phyloP scores from a whole-genome alignment of 2,329 filamentous ascomycete genomes.

The Scedosporium apiospermum region DNA sequence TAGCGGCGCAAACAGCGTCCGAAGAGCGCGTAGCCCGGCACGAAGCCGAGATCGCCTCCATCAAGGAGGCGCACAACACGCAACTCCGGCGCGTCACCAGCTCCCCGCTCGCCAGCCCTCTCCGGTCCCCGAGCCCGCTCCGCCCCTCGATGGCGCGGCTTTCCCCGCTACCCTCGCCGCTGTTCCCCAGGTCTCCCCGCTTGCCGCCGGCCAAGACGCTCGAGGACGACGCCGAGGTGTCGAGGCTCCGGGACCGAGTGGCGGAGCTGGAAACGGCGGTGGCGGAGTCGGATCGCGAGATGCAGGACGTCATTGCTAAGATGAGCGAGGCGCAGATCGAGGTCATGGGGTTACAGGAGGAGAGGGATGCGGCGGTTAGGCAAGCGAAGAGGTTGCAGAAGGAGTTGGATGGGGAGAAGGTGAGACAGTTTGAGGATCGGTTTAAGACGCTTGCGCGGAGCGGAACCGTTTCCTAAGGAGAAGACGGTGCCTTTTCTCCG shows the following conservation, averaged over 20 bases:
- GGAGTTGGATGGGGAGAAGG: slow-evolving; percentile 54
- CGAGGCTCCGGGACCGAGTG: slow-evolving; percentile 67
- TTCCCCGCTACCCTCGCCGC: slow-evolving; percentile 23
- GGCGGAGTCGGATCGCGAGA: slow-evolving; percentile 54
- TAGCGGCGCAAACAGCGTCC: slow-evolving; percentile 73
- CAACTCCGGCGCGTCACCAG: slow-evolving; percentile 68
- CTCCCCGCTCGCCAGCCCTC: slow-evolving; percentile 11
- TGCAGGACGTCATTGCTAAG: slow-evolving; percentile 69
- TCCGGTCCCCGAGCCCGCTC: slow-evolving; percentile 17
- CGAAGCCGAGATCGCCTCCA: slow-evolving; percentile 69
- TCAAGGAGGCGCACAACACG: slow-evolving; percentile 68
- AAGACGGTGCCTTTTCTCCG: too few relatives aligned
- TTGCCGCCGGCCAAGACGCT: slow-evolving; percentile 53
- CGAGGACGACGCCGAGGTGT: slow-evolving; percentile 64
- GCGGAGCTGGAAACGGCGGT: slow-evolving; percentile 72
- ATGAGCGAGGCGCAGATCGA: slow-evolving; percentile 80
- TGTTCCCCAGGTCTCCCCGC: slow-evolving; percentile 26
- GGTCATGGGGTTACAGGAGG: slow-evolving; percentile 68
- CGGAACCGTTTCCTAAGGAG: slow-evolving; percentile 13
- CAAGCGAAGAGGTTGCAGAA: slow-evolving; percentile 62
- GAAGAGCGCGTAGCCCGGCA: slow-evolving; percentile 77
- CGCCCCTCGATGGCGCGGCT: slow-evolving; percentile 12
- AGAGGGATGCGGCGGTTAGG: slow-evolving; percentile 63
- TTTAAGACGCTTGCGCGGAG: slow-evolving; percentile 21
- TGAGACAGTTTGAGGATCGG: slow-evolving; percentile 35